phyloP scores from a whole-genome alignment of 1,284 basidiomycete genomes.

The Marasmius fiardii region DNA sequence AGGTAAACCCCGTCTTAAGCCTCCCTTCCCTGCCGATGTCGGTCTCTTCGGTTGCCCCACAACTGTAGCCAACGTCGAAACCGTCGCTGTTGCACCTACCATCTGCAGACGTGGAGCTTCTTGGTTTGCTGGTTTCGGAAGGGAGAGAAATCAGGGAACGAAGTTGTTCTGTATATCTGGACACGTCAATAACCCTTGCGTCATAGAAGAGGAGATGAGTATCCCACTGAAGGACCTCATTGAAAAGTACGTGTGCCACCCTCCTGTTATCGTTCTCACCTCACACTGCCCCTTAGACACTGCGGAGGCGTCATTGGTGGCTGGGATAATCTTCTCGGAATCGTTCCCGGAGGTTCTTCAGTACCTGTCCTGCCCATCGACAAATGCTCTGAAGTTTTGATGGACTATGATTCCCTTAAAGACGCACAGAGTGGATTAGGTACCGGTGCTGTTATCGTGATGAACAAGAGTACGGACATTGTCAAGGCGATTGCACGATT shows the following conservation, averaged over 20 bases:
- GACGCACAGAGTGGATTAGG: slow-evolving; percentile 94
- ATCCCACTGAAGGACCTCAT: slow-evolving; percentile 93
- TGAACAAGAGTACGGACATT: slow-evolving; percentile 97
- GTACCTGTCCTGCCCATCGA: slow-evolving; percentile 91
- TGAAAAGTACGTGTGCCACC: slow-evolving; percentile 71
- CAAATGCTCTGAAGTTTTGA: slow-evolving; percentile 76
- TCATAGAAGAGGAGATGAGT: slow-evolving; percentile 99
- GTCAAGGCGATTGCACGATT: slow-evolving; percentile 92
- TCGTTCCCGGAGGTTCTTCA: slow-evolving; percentile 93
- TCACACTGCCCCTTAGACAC: slow-evolving; percentile 77
- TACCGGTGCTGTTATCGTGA: slow-evolving; percentile 97
- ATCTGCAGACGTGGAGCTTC: slow-evolving; percentile 87
- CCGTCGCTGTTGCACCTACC: slow-evolving; percentile 95
- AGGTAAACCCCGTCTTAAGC: slow-evolving; percentile 96
- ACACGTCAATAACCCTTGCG: slow-evolving; percentile 98
- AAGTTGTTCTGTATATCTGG: slow-evolving; percentile 96
- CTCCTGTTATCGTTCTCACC: slow-evolving; percentile 24
- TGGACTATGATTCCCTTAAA: slow-evolving; percentile 99
- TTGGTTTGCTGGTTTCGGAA: slow-evolving; percentile 95
- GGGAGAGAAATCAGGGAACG: slow-evolving; percentile 92
- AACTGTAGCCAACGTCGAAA: slow-evolving; percentile 98
- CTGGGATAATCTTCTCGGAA: slow-evolving; percentile 95
- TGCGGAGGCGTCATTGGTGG: slow-evolving; percentile 94
- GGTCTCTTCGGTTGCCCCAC: slow-evolving; percentile 96
- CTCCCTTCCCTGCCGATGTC: slow-evolving; percentile 99